Evolutionary conservation across 495 filamentous ascomycete species (phyloP), one percentile per base, ranked within the genome.

Genomic region (Penicillium coprophilum): DNA sequence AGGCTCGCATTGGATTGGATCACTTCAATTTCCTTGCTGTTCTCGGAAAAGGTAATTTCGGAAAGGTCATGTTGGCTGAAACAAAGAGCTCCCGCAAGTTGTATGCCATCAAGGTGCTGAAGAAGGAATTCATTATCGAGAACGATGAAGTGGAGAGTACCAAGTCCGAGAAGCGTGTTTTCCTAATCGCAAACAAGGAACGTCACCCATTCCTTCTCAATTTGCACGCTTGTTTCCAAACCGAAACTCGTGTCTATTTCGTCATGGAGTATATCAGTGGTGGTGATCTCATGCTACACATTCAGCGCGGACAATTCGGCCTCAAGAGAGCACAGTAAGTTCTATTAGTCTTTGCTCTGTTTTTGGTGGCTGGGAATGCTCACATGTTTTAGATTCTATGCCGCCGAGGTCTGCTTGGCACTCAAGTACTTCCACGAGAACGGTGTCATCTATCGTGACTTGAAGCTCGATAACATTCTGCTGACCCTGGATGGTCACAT

Each of bases 51-150:
- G 94, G 94, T 75, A 99, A 99, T 71, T 99, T 99, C 67, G 94
- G 94, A 71, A 99, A 99, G 78, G 94, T 99, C 76, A 99, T 99
- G 94, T 75, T 99, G 63, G 94, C 94, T 8, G 94, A 99, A 75
- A 96, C 94, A 5, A 99, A 99, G 78, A 83, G 85, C 41, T 82
- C 86, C 21, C 90, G 92, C 69, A 88, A 94, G 69, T 78, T 99
- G 30, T 99, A 97, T 70, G 94, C 94, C 51, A 99, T 99, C 73
- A 99, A 99, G 73, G 94, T 99, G 30, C 79, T 99, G 64, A 99
- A 99, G 82, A 99, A 99, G 79, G 94, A 99, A 63, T 99, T 99
- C 71, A 99, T 99, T 68, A 99, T 99, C 56, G 94, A 99, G 71
- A 96, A 99, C 61, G 94, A 99, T 72, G 94, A 99, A 73, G 94